Base-by-base conservation (phyloP, 345 rosid genomes). In the Hibiscus trionum region DNA sequence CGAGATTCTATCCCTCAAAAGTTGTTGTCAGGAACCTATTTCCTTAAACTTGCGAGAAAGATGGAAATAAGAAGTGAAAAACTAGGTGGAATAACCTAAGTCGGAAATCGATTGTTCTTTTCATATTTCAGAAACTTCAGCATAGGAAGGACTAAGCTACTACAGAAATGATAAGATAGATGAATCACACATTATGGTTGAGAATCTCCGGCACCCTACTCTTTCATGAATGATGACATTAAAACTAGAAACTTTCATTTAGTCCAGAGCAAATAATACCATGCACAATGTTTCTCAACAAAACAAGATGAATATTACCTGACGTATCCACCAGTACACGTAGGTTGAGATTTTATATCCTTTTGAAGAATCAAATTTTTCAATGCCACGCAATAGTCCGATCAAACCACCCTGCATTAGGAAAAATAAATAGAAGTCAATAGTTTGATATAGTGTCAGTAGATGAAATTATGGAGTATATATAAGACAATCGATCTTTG, bases 261-360 rank as follows among this genome's bases (percentile, higher is more conserved):
- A 21, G 33, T 39, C 44, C 61, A 17, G 6, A 29, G 17, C 7
- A 2, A 24, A 10, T 24, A 26, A 66, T 44, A 46, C 24, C 15
- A 35, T 15, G 11, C 44, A 4, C 62, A 69, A 55, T 29, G 61
- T 62, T 62, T 62, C 67, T 62, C 7, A 56, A 35, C 21, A 53
- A 61, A 1, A 17, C 57, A 24, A 68, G 50, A 61, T 60, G 14
- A 76, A 56, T 5, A 19, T 50, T 75, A 90, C 98, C 96, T 94
- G 98, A 78, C 96, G 96, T 70, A 94, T 94, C 97, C 97, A 94
- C 98, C 98, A 94, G 72, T 93, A 93, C 42, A 93, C 98, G 75
- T 93, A 93, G 77, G 98, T 93, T 70, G 98, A 93, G 49, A 93
- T 88, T 78, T 86, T 90, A 82, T 86, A 90, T 17, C 98, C 98